Base-by-base conservation (phyloP, 371 early-diverging fungal genomes). In the Agmasoma carcini region DNA sequence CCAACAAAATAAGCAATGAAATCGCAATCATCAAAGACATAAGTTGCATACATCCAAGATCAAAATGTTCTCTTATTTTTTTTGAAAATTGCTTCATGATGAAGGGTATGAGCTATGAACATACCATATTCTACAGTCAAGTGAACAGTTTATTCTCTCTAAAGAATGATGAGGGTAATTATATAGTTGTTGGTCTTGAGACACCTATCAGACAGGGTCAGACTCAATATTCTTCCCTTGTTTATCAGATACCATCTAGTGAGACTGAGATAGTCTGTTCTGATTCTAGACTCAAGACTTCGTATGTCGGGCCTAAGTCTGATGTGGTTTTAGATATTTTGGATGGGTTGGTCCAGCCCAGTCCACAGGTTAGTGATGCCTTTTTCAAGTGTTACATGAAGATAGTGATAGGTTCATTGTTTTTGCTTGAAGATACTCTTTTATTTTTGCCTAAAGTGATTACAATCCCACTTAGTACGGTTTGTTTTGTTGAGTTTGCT, bases 201-300 rank as follows among this genome's bases (percentile, higher is more conserved):
- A 91, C 92, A 41, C 92, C 95, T 12, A 76, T 97, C 47, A 81
- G 92, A 46, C 96, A 95, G 75, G 98, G 98, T 46, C 93, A 94
- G 72, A 95, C 96, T 20, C 80, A 85, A 66, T 93, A 97, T 77
- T 86, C 89, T 3, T 88, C 84, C 77, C 68, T 97, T 67, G 90
- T 90, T 9, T 82, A 93, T 75, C 88, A 90, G 69, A 87, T 93
- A 78, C 81, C 83, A 27, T 78, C 82, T 30, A 87, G 88, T 57
- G 88, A 88, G 53, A 88, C 90, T 56, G 79, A 81, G 7, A 86
- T 49, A 14, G 60, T 30, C 25, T 27, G 57, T 2, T 53, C 55
- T 22, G 83, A 83, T 37, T 81, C 80, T 60, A 81, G 81, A 49
- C 78, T 94, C 36, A 79, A 84, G 55, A 81, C 81, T 63, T 78